Conservation (phyloP, 768 basidiomycete species). For the Artomyces pyxidatus region DNA sequence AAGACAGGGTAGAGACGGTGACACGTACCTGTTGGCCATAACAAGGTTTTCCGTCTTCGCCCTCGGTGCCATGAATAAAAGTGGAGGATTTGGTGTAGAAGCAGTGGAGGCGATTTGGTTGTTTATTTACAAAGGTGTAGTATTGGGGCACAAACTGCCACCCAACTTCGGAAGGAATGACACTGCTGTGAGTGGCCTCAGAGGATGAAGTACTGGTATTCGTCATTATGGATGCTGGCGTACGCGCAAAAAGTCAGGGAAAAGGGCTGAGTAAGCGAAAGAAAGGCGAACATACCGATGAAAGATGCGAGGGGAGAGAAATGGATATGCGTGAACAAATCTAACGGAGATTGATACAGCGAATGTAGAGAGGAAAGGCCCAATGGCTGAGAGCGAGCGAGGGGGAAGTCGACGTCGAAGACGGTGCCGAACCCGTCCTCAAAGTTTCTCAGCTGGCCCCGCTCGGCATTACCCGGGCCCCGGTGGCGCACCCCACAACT, state of each 20-base stretch:
- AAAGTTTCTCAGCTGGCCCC: conserved; percentile 6
- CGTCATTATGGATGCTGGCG: conserved; percentile 23
- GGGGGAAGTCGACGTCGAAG: conserved; percentile 8
- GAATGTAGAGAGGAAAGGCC: conserved; percentile 1
- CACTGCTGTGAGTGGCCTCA: conserved; percentile 42
- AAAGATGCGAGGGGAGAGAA: conserved; percentile 2
- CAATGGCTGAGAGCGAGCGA: neutral
- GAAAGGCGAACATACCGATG: conserved; percentile 3
- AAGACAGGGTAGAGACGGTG: conserved; percentile 6
- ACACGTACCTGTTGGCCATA: conserved; percentile 82
- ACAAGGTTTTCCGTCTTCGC: conserved; percentile 85
- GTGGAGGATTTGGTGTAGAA: conserved; percentile 98
- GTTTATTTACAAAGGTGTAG: conserved; percentile 98
- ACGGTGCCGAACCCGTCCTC: conserved; percentile 1
- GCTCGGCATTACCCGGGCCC: conserved; percentile 13
- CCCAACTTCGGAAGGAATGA: conserved; percentile 91
- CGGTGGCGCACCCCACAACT: too few relatives aligned
- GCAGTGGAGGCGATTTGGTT: conserved; percentile 92
- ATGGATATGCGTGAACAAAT: conserved; percentile 12
- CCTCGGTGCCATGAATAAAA: conserved; percentile 95
- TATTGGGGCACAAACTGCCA: conserved; percentile 99
- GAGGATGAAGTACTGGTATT: conserved; percentile 32
- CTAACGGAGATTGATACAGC: conserved; percentile 11
- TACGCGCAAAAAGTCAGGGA: conserved; percentile 2
- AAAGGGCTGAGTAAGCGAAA: neutral